Percentiles rank a stretch among this genome's conserved stretches.
phyloP scores from a whole-genome alignment of 2,329 filamentous ascomycete species.

The Pyrenochaeta sp. region DNA sequence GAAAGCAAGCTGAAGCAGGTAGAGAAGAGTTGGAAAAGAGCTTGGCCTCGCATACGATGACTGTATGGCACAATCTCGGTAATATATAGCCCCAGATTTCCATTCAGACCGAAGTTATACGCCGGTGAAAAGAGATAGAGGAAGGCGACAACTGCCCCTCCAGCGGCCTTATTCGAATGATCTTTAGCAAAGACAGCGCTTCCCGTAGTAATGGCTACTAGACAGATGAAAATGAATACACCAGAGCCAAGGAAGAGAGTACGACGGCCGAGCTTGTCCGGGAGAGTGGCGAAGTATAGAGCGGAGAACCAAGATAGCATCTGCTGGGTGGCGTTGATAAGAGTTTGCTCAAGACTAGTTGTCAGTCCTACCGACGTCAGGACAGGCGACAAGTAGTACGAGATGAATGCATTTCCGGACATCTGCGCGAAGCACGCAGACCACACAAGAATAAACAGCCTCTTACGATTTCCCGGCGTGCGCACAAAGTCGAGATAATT shows the following conservation, averaged over 20 bases:
- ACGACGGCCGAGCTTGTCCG: slow-evolving; percentile 53
- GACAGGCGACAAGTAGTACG: slow-evolving; percentile 47
- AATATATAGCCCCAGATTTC: no score
- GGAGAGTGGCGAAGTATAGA: slow-evolving; percentile 46
- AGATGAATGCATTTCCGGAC: slow-evolving; percentile 49
- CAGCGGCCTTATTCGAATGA: no score
- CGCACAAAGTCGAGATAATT: slow-evolving; percentile 26
- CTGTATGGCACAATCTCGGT: no score
- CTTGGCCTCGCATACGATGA: slow-evolving; percentile 11
- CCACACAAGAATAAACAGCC: slow-evolving; percentile 47
- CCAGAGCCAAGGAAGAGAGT: slow-evolving; percentile 52
- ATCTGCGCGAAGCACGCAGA: slow-evolving; percentile 42
- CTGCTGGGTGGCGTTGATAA: slow-evolving; percentile 49
- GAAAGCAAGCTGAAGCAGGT: slow-evolving; percentile 21
- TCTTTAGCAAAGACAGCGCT: no score
- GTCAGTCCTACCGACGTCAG: slow-evolving; percentile 49
- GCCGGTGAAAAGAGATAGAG: no score
- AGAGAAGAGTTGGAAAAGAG: slow-evolving; percentile 2
- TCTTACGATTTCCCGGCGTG: slow-evolving; percentile 45
- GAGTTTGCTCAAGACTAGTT: slow-evolving; percentile 37
- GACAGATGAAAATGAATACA: slow-evolving; percentile 52
- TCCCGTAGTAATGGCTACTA: no score
- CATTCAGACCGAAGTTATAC: no score
- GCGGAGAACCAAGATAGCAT: slow-evolving; percentile 50
- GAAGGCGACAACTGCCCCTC: no score